Evolutionary conservation across 2,329 filamentous ascomycete species (phyloP), one percentile per base, ranked within the genome.

Genomic region (Aspergillus pseudoglaucus): DNA sequence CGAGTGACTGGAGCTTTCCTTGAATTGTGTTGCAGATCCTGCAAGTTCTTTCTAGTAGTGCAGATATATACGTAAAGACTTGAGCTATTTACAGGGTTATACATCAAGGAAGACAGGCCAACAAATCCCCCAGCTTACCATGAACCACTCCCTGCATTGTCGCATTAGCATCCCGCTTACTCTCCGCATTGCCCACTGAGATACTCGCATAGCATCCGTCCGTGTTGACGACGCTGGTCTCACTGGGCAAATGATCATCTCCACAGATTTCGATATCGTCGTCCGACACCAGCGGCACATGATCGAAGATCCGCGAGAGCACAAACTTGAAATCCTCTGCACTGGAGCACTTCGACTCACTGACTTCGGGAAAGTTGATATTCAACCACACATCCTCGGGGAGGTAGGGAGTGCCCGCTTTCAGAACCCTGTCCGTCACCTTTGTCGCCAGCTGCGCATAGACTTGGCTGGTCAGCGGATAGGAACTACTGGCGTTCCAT

Each of bases 361-460:
- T 66, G 1, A 80, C 76, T 4, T 39, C 50, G 4, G 81, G 80
- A 58, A 85, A 85, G 67, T 88, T 88, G 56, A 88, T 82, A 55
- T 87, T 88, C 27, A 88, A 74, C 62, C 76, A 86, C 2, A 79
- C 73, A 41, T 76, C 73, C 0, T 69, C 57, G 0, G 84, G 83
- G 3, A 88, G 72, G 59, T 84, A 87, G 0, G 85, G 84, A 35
- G 72, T 71, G 35, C 82, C 82, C 0, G 76, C 73, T 1, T 64
- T 71, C 23, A 84, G 60, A 35, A 88, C 58, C 2, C 71, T 70
- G 44, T 78, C 67, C 6, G 81, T 82, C 5, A 88, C 59, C 22
- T 76, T 79, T 10, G 76, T 68, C 1, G 83, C 78, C 4, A 87
- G 73, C 45, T 83, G 74, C 3, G 80, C 82, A 56, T 88, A 88